Evolutionary conservation across 2,329 filamentous ascomycete species (phyloP), one percentile per base, ranked within the genome.

Genomic region (Chaetothyriales sp.): DNA sequence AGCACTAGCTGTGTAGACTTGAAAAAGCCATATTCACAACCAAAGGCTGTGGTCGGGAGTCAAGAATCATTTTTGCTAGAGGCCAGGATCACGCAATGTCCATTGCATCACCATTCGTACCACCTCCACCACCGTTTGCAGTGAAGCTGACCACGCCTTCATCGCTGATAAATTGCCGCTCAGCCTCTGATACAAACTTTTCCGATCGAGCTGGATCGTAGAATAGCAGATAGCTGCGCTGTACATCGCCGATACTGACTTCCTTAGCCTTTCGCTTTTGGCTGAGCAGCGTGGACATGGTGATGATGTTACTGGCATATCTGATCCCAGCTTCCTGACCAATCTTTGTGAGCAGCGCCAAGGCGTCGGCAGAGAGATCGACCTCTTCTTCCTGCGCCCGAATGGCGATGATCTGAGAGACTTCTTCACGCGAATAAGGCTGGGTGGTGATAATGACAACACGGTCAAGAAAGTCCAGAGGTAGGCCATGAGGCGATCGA

Each of bases 291-390:
- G 94, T 84, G 4, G 87, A 92, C 1, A 92, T 95, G 19, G 86
- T 94, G 68, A 98, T 95, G 51, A 98, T 81, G 66, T 98, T 95
- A 72, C 87, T 93, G n/a, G 89, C 90, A 65, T 98, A 98, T 60
- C 92, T 78, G 48, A 98, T 75, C 20, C 90, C 90, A 1, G 88
- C 83, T 67, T 98, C 92, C 62, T 89, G 79, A 26, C 89, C 92
- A 61, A 96, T 94, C 74, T 96, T 96, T 55, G 92, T 94, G 39
- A 98, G 78, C 12, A 98, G 77, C 1, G 89, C 89, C 10, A 98
- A 77, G 0, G 92, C 90, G 64, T 96, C 89, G 5, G 89, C 77
- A 0, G 86, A 86, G 32, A 95, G 72, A 56, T 98, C 92, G 47
- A 98, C 83, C 65, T 98, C 92, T 66, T 98, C 92, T 68, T 98